These are phyloP conservation scores for Apophysomyces elegans DNA, from an alignment of 371 early-diverging fungal species.

Conservation along the genomic window DNA sequence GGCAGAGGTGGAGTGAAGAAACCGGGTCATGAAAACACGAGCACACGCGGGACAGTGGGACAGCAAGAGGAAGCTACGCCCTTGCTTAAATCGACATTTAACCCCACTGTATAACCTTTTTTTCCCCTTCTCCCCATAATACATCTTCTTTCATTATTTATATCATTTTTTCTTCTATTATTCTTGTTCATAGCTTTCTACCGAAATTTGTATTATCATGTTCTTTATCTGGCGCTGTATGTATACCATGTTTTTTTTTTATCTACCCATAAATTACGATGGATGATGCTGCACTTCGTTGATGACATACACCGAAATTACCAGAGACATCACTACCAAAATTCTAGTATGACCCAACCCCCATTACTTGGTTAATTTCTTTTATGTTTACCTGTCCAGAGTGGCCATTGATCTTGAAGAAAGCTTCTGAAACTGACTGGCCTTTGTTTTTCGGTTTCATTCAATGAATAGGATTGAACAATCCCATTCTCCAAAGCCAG, in stretches of 20 bases:
- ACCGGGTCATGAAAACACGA: conserved; percentile 5
- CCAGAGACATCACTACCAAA: conserved; percentile 22
- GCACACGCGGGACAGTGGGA: background rate
- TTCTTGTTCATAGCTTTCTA: conserved; percentile 14
- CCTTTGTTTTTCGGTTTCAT: conserved; percentile 17
- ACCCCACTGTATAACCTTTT: conserved; percentile 3
- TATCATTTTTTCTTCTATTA: conserved; percentile 7
- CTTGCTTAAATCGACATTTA: conserved; percentile 18
- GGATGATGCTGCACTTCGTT: conserved; percentile 22
- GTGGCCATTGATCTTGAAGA: conserved; percentile 18
- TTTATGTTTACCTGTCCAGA: conserved; percentile 19
- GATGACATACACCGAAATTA: conserved; percentile 22
- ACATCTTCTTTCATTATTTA: conserved; percentile 10
- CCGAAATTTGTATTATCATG: conserved; percentile 12
- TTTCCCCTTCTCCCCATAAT: background rate
- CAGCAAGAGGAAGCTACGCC: conserved; percentile 28
- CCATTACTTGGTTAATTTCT: no score
- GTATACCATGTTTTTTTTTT: conserved; percentile 10
- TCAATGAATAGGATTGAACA: conserved; percentile 21
- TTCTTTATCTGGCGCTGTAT: conserved; percentile 14
- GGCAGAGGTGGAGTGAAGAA: conserved; percentile 18
- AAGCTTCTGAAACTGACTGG: conserved; percentile 18
- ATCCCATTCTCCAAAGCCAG: conserved; percentile 22
- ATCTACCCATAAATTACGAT: conserved; percentile 13
- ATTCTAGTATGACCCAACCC: no score